Evolutionary conservation across 768 basidiomycete species (phyloP).

Genomic region (Xanthoconium stramineum): DNA sequence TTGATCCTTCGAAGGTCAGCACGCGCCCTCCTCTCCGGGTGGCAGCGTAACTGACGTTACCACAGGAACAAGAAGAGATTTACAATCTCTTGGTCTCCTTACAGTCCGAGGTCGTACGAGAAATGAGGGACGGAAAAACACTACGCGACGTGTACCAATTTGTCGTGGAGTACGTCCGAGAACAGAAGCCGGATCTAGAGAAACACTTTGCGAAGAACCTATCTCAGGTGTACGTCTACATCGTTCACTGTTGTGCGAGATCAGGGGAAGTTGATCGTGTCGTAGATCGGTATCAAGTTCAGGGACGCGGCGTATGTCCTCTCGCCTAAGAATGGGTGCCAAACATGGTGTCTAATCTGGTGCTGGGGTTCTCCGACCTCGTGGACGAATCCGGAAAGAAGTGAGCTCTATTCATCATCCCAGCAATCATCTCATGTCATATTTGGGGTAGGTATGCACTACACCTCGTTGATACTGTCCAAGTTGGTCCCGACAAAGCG

Average conservation of each 20-base stretch:
- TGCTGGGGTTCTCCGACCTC: too few relatives aligned
- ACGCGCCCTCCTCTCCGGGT: neutral
- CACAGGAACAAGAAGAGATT: constrained; percentile 86
- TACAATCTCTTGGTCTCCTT: constrained; percentile 77
- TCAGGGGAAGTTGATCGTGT: neutral
- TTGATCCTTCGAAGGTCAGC: constrained; percentile 82
- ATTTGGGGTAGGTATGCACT: too few relatives aligned
- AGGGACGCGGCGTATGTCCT: too few relatives aligned
- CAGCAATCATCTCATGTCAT: too few relatives aligned
- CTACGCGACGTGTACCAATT: constrained; percentile 80
- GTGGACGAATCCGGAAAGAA: too few relatives aligned
- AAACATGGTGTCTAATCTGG: too few relatives aligned
- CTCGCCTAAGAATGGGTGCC: too few relatives aligned
- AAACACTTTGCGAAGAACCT: constrained; percentile 84
- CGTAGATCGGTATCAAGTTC: constrained; percentile 94
- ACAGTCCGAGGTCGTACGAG: constrained; percentile 69
- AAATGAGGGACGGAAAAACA: constrained; percentile 75
- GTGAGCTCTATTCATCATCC: too few relatives aligned
- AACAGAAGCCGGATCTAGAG: constrained; percentile 79
- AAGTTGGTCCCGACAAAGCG: too few relatives aligned
- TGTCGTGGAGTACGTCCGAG: constrained; percentile 64
- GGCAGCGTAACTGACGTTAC: neutral
- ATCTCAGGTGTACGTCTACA: constrained; percentile 68
- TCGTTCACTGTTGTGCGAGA: neutral
- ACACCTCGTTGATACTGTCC: too few relatives aligned